Conservation (phyloP, 176 grass and related monocot genomes). For the Canna indica region DNA sequence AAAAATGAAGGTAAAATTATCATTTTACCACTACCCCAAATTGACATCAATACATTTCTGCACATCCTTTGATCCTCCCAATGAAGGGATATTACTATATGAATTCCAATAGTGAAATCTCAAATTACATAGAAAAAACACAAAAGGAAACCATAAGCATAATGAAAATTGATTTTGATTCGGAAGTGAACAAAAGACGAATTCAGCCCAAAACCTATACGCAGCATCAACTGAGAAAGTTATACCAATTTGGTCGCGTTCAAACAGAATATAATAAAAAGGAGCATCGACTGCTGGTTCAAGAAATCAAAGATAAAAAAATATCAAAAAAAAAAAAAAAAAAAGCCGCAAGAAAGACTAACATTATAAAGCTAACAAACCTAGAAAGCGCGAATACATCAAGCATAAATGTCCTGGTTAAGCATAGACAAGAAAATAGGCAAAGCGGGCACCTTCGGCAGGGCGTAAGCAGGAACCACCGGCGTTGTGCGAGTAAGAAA, state of each 20-base stretch:
- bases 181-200: background rate
- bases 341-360: background rate
- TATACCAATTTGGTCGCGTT: no score
- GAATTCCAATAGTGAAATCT: background rate
- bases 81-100: background rate
- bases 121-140: background rate
- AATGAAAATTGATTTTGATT: background rate
- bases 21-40: background rate
- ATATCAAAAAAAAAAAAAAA: no score
- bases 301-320: background rate
- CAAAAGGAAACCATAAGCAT: background rate
- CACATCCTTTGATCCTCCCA: background rate
- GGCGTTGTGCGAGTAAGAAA: slow-evolving; percentile 10
- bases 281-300: background rate
- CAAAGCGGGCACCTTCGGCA: slow-evolving; percentile 16
- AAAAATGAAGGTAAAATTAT: no score
- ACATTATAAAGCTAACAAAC: background rate
- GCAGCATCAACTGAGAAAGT: no score
- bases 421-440: no score
- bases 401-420: background rate
- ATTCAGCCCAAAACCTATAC: background rate
- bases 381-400: background rate
- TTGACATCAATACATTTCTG: background rate
- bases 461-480: slow-evolving; percentile 2
- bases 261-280: background rate